Evolutionary conservation across 352 stramenopile species (phyloP).

Genomic region (Globisporangium cylindrosporum): DNA sequence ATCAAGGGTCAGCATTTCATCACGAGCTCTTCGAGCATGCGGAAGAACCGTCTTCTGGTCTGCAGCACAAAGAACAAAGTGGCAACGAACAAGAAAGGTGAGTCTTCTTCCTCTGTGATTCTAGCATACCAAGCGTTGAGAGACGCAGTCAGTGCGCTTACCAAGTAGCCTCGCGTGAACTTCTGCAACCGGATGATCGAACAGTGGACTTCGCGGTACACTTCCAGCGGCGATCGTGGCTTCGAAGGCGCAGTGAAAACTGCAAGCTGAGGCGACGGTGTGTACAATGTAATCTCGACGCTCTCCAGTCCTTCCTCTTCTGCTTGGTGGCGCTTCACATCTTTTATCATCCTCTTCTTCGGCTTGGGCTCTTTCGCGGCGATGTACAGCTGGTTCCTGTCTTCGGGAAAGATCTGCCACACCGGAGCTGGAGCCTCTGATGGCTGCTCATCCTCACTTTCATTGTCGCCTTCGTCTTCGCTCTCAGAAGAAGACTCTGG

Average conservation of each 20-base stretch:
- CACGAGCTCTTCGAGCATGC: slow-evolving; percentile 38
- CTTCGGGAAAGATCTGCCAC: slow-evolving; percentile 19
- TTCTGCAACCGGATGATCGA: slow-evolving; percentile 21
- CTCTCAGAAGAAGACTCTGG: not conserved
- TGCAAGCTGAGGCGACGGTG: not conserved
- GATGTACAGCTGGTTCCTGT: slow-evolving; percentile 11
- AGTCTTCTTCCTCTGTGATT: not conserved
- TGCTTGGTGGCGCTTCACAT: not conserved
- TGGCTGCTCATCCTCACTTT: not conserved
- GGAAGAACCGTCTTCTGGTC: slow-evolving; percentile 36
- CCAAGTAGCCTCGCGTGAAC: slow-evolving; percentile 25
- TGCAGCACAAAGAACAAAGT: slow-evolving; percentile 14
- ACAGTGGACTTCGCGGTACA: slow-evolving; percentile 21
- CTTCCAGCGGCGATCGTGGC: slow-evolving; percentile 7
- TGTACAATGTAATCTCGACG: not conserved
- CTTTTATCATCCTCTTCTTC: not conserved
- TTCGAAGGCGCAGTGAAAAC: not conserved
- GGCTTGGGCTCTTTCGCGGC: slow-evolving; percentile 5
- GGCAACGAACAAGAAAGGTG: not conserved
- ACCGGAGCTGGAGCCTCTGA: not conserved
- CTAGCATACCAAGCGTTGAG: not conserved
- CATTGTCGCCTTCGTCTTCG: not conserved
- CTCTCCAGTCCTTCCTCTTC: not conserved
- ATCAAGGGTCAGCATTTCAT: slow-evolving; percentile 11
- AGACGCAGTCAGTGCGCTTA: slow-evolving; percentile 10